A percentile compares a stretch with the other conserved stretches of the same genome.
Evolutionary conservation across 768 basidiomycete genomes (phyloP).

Genomic region (Lentinula sp.): DNA sequence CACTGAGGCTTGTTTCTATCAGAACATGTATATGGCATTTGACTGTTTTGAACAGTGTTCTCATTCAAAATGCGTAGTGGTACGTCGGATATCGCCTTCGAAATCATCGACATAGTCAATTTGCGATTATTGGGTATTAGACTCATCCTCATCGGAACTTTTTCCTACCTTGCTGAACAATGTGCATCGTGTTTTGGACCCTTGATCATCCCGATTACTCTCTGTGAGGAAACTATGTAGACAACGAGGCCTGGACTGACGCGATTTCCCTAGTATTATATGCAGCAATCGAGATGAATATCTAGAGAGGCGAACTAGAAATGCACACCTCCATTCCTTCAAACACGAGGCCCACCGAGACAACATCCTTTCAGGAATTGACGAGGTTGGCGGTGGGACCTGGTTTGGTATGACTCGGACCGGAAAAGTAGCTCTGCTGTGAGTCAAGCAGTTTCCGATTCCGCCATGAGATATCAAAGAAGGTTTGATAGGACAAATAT

Average conservation of each 20-base stretch:
- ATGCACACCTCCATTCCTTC: slow-evolving; percentile 68
- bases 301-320: slow-evolving; percentile 57
- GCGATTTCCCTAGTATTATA: slow-evolving; percentile 44
- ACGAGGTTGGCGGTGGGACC: slow-evolving; percentile 68
- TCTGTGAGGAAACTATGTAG: slow-evolving; percentile 44
- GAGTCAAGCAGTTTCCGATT: slow-evolving; percentile 23
- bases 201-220: slow-evolving; percentile 73
- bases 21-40: not conserved
- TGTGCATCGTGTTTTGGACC: slow-evolving; percentile 80
- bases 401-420: slow-evolving; percentile 71
- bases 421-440: slow-evolving; percentile 72
- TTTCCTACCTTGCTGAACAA: slow-evolving; percentile 18
- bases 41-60: not conserved
- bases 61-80: not conserved
- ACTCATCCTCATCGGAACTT: not conserved
- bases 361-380: slow-evolving; percentile 67
- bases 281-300: slow-evolving; percentile 76
- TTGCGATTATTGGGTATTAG: not conserved
- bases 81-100: not conserved
- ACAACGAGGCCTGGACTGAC: slow-evolving; percentile 7
- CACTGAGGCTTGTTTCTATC: not conserved
- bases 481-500: slow-evolving; percentile 67
- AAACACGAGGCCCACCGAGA: slow-evolving; percentile 21
- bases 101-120: not conserved
- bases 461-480: slow-evolving; percentile 4